Conservation (phyloP, 805 yeast species). For the Metschnikowia lunata region DNA sequence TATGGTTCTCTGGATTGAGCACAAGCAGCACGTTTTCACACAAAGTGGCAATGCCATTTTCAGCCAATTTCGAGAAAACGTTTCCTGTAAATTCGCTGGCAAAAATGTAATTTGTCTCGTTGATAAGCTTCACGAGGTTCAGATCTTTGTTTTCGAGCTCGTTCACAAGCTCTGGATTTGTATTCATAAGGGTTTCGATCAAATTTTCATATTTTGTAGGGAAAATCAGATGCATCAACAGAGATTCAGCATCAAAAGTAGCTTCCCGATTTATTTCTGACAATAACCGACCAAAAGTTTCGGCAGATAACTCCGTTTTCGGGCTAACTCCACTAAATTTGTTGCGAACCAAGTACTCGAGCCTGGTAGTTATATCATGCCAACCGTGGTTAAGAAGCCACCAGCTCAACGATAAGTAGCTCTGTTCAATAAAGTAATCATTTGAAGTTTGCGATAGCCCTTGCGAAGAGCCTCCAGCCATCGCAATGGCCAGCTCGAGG, state of each 20-base stretch:
- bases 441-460: constrained; percentile 20
- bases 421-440: constrained; percentile 66
- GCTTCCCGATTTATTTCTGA: constrained; percentile 22
- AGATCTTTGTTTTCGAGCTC: constrained; percentile 35
- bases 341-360: constrained; percentile 53
- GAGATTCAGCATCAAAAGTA: constrained; percentile 12
- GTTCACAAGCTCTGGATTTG: constrained; percentile 39
- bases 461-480: constrained; percentile 49
- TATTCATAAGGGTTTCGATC: constrained; percentile 46
- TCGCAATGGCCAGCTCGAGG: constrained; percentile 67
- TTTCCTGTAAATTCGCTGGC: constrained; percentile 27
- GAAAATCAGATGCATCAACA: constrained; percentile 27
- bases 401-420: constrained; percentile 85
- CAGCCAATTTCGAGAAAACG: constrained; percentile 32
- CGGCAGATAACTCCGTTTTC: constrained; percentile 61
- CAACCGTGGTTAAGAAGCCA: constrained; percentile 91
- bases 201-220: constrained; percentile 36
- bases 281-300: constrained; percentile 49
- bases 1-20: constrained; percentile 19
- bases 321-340: constrained; percentile 67
- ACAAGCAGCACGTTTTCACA: constrained; percentile 27
- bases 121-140: constrained; percentile 36
- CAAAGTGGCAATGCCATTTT: constrained; percentile 33
- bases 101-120: constrained; percentile 44
- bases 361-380: constrained; percentile 48